Evolutionary conservation across 805 yeast species (phyloP), one percentile per base, ranked within the genome.

Genomic region (Candida chilensis): DNA sequence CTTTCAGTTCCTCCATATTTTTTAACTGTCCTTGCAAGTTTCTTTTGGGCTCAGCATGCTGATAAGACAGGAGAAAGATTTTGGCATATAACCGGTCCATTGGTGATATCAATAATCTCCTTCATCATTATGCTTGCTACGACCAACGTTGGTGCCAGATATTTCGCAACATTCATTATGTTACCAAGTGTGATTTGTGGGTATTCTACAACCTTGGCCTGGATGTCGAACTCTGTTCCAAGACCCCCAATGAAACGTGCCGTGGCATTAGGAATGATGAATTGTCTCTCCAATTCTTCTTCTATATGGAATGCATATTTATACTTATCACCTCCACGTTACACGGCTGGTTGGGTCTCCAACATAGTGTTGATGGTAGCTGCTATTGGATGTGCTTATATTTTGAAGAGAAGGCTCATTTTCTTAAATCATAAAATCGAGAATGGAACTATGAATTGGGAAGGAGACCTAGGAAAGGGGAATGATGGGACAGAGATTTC

Each of bases 211-310:
- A 65, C 66, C 28, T 50, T 71, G 26, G 55, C 78, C 3, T 73
- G 79, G 74, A 59, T 71, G 54, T 65, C 78, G 3, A 68, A 69
- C 40, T 64, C 69, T 35, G 58, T 65, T 25, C 74, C 78, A 20
- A 54, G 78, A 39, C 79, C 78, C 7, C 75, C 78, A 5, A 54
- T 71, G 34, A 72, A 74, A 46, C 57, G 80, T 45, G 77, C 78
- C 18, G 65, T 71, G 37, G 72, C 76, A 6, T 48, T 73, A 40
- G 74, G 78, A 1, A 40, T 69, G 35, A 68, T 74, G 64, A 74
- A 74, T 45, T 67, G 74, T 45, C 44, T 71, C 29, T 65, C 74
- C 16, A 71, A 73, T 44, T 64, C 74, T 5, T 67, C 78, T 1
- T 68, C 75, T 4, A 70, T 71, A 31, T 70, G 75, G 69, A 72